Percentiles rank a stretch among this genome's conserved stretches.
Evolutionary conservation across 495 filamentous ascomycete genomes (phyloP).

Genomic region (Penicillium coprophilum): DNA sequence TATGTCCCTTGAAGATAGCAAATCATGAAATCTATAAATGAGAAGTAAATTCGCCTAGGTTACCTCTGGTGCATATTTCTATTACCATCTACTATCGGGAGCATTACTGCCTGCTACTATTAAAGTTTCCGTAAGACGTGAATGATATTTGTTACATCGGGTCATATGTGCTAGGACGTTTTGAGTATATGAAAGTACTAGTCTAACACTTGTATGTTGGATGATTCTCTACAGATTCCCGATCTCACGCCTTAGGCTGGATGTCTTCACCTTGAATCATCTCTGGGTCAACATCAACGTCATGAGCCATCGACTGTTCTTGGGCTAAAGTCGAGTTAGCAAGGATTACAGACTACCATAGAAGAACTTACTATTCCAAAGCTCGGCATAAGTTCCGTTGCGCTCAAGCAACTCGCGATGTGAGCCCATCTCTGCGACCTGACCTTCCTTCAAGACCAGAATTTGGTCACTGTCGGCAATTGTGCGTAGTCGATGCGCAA

Average conservation of each 20-base stretch:
- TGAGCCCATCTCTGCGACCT: slow-evolving; percentile 81
- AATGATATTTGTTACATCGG: not conserved
- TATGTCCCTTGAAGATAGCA: not conserved
- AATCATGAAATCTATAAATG: not conserved
- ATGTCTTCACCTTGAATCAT: not conserved
- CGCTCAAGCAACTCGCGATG: slow-evolving; percentile 79
- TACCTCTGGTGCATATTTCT: not conserved
- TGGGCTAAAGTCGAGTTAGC: slow-evolving; percentile 38
- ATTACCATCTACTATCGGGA: too few relatives aligned
- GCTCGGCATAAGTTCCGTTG: slow-evolving; percentile 78
- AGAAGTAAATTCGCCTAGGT: not conserved
- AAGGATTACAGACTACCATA: not conserved
- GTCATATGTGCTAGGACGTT: not conserved
- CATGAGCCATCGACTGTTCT: slow-evolving; percentile 43
- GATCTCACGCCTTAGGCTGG: slow-evolving; percentile 1
- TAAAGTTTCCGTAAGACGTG: too few relatives aligned
- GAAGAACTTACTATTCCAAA: slow-evolving; percentile 76
- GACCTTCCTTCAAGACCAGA: slow-evolving; percentile 82
- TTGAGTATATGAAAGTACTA: not conserved
- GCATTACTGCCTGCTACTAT: too few relatives aligned
- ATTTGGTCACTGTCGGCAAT: slow-evolving; percentile 95
- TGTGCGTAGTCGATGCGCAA: slow-evolving; percentile 87
- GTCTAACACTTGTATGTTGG: not conserved
- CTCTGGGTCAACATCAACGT: slow-evolving; percentile 32
- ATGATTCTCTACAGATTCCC: not conserved